These are phyloP conservation scores for Annulohypoxylon moriforme DNA, from an alignment of 495 filamentous ascomycete species.

Conservation along the genomic window DNA sequence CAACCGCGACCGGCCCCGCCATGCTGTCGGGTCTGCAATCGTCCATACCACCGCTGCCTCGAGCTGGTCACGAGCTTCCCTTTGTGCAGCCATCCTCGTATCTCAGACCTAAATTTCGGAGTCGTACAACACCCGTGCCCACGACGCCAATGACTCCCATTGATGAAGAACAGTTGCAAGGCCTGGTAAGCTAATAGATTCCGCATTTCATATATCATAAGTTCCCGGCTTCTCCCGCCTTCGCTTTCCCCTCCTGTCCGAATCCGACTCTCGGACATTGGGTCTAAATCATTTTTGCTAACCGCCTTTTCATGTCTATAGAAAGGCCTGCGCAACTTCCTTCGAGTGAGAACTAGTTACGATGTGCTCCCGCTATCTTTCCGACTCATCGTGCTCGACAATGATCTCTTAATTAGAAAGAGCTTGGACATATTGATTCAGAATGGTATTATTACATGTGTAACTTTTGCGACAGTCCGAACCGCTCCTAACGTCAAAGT, in stretches of 20 bases:
- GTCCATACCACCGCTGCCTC: constrained; percentile 37
- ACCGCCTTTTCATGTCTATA: constrained; percentile 53
- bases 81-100: constrained; percentile 88
- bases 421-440: constrained; percentile 96
- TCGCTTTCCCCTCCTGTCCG: neutral
- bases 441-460: constrained; percentile 72
- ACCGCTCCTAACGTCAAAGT: constrained; percentile 27
- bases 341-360: constrained; percentile 96
- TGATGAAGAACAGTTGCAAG: constrained; percentile 92
- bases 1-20: constrained; percentile 41
- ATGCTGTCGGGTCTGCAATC: constrained; percentile 43
- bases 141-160: constrained; percentile 75
- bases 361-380: constrained; percentile 98
- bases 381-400: constrained; percentile 95
- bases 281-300: constrained; percentile 14
- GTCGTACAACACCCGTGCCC: constrained; percentile 57
- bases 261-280: constrained; percentile 15
- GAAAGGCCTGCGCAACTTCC: constrained; percentile 93
- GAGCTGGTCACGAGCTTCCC: constrained; percentile 62
- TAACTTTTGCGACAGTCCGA: constrained; percentile 7
- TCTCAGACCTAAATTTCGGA: constrained; percentile 73
- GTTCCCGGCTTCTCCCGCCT: neutral
- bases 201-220: neutral
- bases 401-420: constrained; percentile 93
- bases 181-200: constrained; percentile 73